Conservation (phyloP, 495 filamentous ascomycete genomes). For the Trichoderma parareesei region DNA sequence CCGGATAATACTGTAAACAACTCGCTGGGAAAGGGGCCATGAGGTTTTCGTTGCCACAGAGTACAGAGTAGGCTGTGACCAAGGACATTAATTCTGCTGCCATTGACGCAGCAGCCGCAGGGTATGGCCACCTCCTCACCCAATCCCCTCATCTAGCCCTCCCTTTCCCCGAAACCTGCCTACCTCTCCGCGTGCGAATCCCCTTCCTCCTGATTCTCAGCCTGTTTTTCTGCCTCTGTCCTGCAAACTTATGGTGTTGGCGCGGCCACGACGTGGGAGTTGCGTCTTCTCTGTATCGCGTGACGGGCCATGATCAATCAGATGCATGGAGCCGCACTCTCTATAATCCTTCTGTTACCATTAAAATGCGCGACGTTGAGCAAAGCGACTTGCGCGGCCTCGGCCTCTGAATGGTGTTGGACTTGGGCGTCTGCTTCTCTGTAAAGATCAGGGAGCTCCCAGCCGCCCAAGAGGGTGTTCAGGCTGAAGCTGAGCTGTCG, state of each 20-base stretch:
- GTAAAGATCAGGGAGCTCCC: constrained; percentile 2
- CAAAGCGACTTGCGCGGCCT: not conserved
- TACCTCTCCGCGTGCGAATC: not conserved
- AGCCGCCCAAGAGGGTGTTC: not conserved
- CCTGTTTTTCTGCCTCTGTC: not conserved
- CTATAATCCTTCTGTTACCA: constrained; percentile 1
- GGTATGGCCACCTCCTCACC: constrained; percentile 5
- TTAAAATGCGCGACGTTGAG: constrained; percentile 8
- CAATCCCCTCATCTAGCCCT: constrained; percentile 7
- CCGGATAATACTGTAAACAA: constrained; percentile 8
- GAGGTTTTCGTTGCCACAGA: not conserved
- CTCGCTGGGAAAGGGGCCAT: constrained; percentile 5
- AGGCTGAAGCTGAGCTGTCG: not conserved
- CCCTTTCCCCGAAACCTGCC: not conserved
- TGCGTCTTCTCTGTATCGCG: not conserved
- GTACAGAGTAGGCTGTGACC: constrained; percentile 7
- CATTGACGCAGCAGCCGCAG: not conserved
- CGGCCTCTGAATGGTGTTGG: not conserved
- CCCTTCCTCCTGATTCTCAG: not conserved
- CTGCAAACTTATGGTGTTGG: not conserved
- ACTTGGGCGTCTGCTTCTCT: constrained; percentile 1
- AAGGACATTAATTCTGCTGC: not conserved
- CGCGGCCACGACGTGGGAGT: not conserved
- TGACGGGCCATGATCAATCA: constrained; percentile 3
- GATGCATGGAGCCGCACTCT: not conserved